Evolutionary conservation across 345 rosid genomes (phyloP), one percentile per base, ranked within the genome.

Genomic region (Eucalyptus sp.): DNA sequence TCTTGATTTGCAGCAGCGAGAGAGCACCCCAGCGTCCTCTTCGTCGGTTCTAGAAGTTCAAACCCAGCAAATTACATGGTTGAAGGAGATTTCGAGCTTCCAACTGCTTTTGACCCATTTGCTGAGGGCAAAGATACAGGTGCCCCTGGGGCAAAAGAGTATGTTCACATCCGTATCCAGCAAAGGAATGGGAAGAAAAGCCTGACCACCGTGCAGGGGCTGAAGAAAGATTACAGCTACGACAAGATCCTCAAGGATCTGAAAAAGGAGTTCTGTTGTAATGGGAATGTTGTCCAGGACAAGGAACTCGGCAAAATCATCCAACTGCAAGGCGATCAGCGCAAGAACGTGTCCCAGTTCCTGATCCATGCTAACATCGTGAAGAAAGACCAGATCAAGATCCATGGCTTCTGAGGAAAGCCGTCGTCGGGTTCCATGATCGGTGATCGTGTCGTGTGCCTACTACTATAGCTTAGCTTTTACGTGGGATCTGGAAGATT

Each of bases 311-410:
- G 99, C 33, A 97, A 97, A 92, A 94, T 97, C 88, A 96, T 97
- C 83, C 99, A 97, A 88, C 98, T 97, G n/a, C 99, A 97, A 86
- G 99, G 99, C 54, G 99, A 97, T 91, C 99, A 97, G 91, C 92
- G 98, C 90, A 94, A 94, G 94, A 97, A 97, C 44, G 97, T 94
- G 4, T 92, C 95, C 37, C 93, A 94, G 2, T 97, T 97, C 87
- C 96, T 97, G 66, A 89, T 94, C 81, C 95, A 94, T 80, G 89
- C 92, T 29, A 95, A 95, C 60, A 66, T 97, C 44, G 98, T 93
- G 89, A 93, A 95, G 93, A 96, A 94, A 93, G 97, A 96, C 16
- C 95, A 92, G 49, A 95, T 97, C 90, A 97, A 96, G 94, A 93
- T 96, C 83, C 98, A 97, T 95, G 99, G 99, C 43, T 97, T 96